Base-by-base conservation (phyloP, 140 eudicot genomes). In the Bidens hawaiensis region DNA sequence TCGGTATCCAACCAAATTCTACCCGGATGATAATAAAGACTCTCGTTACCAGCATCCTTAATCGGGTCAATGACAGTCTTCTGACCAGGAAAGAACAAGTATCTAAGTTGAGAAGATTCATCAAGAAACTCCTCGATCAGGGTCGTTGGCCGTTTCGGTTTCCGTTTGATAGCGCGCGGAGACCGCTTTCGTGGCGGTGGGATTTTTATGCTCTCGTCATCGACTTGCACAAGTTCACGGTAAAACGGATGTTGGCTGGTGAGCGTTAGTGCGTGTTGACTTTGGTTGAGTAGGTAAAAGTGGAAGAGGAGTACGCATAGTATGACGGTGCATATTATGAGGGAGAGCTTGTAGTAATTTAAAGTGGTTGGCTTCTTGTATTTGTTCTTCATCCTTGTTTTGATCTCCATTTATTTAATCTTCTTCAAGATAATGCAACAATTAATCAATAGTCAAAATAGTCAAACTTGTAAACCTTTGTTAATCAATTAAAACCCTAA, bases 1-100 rank as follows among this genome's bases (percentile, higher is more conserved):
- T 88, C 96, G 36, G 99, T 93, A 78, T 93, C 99, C 68, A 93
- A 68, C 99, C 99, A 93, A 34, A 93, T 93, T 66, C 82, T 84
- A 49, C 95, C 99, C 1, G 99, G 96, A 74, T 80, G 77, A 78
- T 84, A 88, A 69, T 80, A 84, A 64, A 74, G 77, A 69, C 95
- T 87, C 60, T 75, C 87, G 12, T 85, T 88, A 36, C 79, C 93
- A 26, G 36, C 74, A 51, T 76, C 79, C 60, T 78, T 88, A 43
- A 30, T 57, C 13, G 99, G 96, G 70, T 81, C 89, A 33, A 93
- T 62, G n/a, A 85, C 95, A 30, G 80, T 78, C 57, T 51, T 85
- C 70, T 33, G 59, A 75, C 62, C 78, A 48, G 99, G 99, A 74
- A 93, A 93, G 48, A 93, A 93, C 31, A 85, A 9, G 60, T 79